phyloP scores from a whole-genome alignment of 371 early-diverging fungal genomes.

The Paramicrosporidium saccamoebae region DNA sequence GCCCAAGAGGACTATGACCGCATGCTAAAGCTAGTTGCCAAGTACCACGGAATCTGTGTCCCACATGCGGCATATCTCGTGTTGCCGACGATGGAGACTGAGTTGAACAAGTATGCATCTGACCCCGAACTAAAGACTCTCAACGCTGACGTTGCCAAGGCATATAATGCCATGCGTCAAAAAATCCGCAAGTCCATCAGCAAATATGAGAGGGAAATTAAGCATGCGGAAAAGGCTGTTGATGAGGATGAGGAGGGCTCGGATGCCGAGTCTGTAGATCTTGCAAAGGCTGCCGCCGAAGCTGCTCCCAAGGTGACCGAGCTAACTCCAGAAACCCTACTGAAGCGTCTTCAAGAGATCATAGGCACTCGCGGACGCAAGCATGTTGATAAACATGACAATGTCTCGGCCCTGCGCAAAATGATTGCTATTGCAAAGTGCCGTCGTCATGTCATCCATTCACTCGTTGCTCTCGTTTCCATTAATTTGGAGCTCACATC shows the following conservation, averaged over 20 bases:
- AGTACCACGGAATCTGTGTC: constrained; percentile 21
- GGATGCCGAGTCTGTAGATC: constrained; percentile 5
- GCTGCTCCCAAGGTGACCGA: constrained; percentile 8
- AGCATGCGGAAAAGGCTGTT: constrained; percentile 5
- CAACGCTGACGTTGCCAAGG: constrained; percentile 37
- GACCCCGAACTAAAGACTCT: constrained; percentile 43
- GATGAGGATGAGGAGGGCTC: constrained; percentile 2
- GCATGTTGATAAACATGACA: constrained; percentile 54
- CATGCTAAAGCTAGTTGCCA: constrained; percentile 25
- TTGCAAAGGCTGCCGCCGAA: constrained; percentile 1
- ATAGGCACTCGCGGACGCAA: constrained; percentile 66
- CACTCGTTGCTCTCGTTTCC: constrained; percentile 54
- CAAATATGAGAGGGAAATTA: constrained; percentile 25
- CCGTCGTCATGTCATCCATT: constrained; percentile 44
- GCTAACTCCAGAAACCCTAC: constrained; percentile 29
- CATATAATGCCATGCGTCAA: constrained; percentile 60
- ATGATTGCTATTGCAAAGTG: constrained; percentile 25
- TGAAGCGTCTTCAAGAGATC: constrained; percentile 39
- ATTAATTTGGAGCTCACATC: constrained; percentile 54
- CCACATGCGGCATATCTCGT: constrained; percentile 41
- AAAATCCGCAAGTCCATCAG: constrained; percentile 60
- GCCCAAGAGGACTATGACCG: constrained; percentile 38
- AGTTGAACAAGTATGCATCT: constrained; percentile 15
- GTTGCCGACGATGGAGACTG: constrained; percentile 37
- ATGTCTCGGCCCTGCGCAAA: constrained; percentile 22